A percentile compares a stretch with the other conserved stretches of the same genome.
Evolutionary conservation across 2,329 filamentous ascomycete genomes (phyloP).

Genomic region (Paraphaeosphaeria sporulosa): DNA sequence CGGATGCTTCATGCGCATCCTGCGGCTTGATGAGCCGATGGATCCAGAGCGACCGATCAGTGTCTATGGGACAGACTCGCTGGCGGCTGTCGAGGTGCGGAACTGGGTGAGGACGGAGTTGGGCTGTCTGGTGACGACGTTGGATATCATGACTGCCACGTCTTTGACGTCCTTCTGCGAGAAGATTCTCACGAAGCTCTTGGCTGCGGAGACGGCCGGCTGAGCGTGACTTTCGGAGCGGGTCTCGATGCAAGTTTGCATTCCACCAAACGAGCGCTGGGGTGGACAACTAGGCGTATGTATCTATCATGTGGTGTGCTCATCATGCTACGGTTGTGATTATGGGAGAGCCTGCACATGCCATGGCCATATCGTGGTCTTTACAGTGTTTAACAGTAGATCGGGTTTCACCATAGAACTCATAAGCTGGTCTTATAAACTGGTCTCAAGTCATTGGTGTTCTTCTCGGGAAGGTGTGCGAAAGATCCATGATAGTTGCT

Average conservation of each 20-base stretch:
- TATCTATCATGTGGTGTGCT: too few relatives aligned
- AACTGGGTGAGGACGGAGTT: conserved; percentile 28
- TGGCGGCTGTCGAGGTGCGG: conserved; percentile 29
- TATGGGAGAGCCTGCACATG: too few relatives aligned
- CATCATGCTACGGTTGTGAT: too few relatives aligned
- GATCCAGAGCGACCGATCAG: conserved; percentile 22
- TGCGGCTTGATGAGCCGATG: conserved; percentile 13
- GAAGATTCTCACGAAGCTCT: conserved; percentile 11
- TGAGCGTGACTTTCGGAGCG: not conserved
- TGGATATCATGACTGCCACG: conserved; percentile 27
- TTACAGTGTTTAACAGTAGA: too few relatives aligned
- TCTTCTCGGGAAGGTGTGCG: too few relatives aligned
- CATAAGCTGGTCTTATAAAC: too few relatives aligned
- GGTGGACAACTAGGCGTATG: not conserved
- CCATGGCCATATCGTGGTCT: too few relatives aligned
- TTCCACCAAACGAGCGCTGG: not conserved
- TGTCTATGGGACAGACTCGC: conserved; percentile 27
- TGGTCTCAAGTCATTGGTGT: too few relatives aligned
- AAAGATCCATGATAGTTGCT: too few relatives aligned
- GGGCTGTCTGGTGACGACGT: conserved; percentile 20
- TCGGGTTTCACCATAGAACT: too few relatives aligned
- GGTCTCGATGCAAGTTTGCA: not conserved
- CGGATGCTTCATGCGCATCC: conserved; percentile 10
- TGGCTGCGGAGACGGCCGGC: not conserved
- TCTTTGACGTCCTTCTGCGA: conserved; percentile 26